A percentile compares a stretch with the other conserved stretches of the same genome.
These are phyloP conservation scores for Fennellomyces sp. DNA, from an alignment of 371 early-diverging fungal genomes.

Conservation along the genomic window DNA sequence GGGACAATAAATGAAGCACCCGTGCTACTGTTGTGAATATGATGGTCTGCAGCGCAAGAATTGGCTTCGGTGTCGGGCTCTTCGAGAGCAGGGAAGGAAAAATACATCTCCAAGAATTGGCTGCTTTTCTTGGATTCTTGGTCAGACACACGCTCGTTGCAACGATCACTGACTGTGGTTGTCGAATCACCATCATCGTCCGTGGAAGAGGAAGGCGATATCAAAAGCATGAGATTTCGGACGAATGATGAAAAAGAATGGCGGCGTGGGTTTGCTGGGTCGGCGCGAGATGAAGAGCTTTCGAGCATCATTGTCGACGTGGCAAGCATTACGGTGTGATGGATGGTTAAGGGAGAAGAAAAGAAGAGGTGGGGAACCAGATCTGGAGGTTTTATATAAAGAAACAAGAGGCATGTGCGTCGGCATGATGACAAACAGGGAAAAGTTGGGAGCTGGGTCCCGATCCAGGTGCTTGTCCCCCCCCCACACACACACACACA, in stretches of 20 bases:
- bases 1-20: background rate
- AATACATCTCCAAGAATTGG: slow-evolving; percentile 20
- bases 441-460: slow-evolving; percentile 3
- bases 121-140: slow-evolving; percentile 8
- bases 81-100: slow-evolving; percentile 25
- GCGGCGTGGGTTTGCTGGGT: slow-evolving; percentile 1
- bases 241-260: slow-evolving; percentile 20
- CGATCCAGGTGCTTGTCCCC: slow-evolving; percentile 3
- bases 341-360: slow-evolving; percentile 1
- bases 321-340: slow-evolving; percentile 9
- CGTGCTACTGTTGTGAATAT: background rate
- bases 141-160: background rate
- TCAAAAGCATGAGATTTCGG: slow-evolving; percentile 15
- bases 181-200: slow-evolving; percentile 7
- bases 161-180: background rate
- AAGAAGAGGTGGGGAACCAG: slow-evolving; percentile 4
- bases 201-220: slow-evolving; percentile 13
- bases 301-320: slow-evolving; percentile 16
- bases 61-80: slow-evolving; percentile 20
- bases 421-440: slow-evolving; percentile 20
- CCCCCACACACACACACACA: background rate
- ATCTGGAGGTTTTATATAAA: slow-evolving; percentile 2
- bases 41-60: slow-evolving; percentile 18
- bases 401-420: slow-evolving; percentile 9
- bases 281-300: background rate